phyloP scores from a whole-genome alignment of 768 basidiomycete species.

The Tricholoma saponaceum region DNA sequence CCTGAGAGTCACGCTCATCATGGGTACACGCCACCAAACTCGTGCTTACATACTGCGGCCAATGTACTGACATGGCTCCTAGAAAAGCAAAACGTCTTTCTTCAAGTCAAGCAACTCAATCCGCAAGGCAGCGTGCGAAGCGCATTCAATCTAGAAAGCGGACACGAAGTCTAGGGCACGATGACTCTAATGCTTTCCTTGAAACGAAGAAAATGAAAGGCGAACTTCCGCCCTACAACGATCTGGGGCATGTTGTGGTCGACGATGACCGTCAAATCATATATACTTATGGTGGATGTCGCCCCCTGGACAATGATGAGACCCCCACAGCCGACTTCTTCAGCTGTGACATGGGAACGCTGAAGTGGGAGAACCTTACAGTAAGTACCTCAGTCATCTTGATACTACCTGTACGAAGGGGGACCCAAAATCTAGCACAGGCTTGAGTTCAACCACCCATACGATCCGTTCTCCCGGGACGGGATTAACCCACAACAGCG shows the following conservation, averaged over 20 bases:
- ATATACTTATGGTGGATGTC: conserved; percentile 20
- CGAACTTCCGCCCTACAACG: conserved; percentile 19
- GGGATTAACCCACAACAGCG: neutral
- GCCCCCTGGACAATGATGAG: conserved; percentile 11
- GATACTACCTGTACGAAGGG: neutral
- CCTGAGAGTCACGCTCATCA: neutral
- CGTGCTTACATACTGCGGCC: neutral
- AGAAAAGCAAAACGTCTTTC: neutral
- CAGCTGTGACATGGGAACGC: conserved; percentile 13
- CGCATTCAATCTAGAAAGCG: too few relatives aligned
- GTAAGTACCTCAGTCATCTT: conserved; percentile 8
- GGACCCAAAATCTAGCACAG: conserved; percentile 3
- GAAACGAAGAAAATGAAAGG: conserved; percentile 12
- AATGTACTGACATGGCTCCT: too few relatives aligned
- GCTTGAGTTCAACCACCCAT: conserved; percentile 6
- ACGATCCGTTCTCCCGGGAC: conserved; percentile 13
- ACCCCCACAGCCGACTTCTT: conserved; percentile 19
- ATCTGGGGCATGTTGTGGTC: conserved; percentile 9
- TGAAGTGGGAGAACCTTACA: conserved; percentile 22
- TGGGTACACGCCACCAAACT: neutral
- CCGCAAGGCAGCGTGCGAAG: neutral
- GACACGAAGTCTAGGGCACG: neutral
- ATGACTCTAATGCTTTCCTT: neutral
- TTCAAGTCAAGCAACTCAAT: neutral
- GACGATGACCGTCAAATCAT: conserved; percentile 13